Evolutionary conservation across 1,284 basidiomycete genomes (phyloP), one percentile per base, ranked within the genome.

Genomic region (Erythrobasidium hasegawianum): DNA sequence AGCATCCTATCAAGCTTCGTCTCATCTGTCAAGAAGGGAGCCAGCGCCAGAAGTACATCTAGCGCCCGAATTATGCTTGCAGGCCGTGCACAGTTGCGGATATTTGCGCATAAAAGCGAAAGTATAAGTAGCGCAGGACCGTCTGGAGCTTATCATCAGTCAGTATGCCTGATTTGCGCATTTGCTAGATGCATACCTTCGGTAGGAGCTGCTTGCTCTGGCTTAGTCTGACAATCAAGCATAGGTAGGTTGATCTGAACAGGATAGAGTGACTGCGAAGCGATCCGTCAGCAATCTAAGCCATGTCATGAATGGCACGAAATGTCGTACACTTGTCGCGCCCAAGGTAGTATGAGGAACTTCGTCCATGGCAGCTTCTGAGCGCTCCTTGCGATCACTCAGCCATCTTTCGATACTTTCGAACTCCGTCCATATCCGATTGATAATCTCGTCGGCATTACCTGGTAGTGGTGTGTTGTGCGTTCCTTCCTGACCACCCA

Each of bases 1-100:
- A 97, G 81, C 78, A 97, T 86, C 2, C 94, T 86, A 76, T 99
- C 96, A 53, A 98, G 80, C 75, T 95, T 95, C 14, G 92, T 91
- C 76, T 97, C 95, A 75, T 98, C 96, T 0, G 89, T 90, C 38
- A 98, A 82, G 74, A 89, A 88, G 1, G 84, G 83, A 2, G 85
- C 84, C 4, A 97, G 81, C 1, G 90, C 90, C 18, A 97, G 81
- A 64, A 97, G 87, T 10, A 97, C 82, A 72, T 97, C 92, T 55
- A 98, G 79, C 0, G 88, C 89, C 41, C 86, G 87, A 27, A 91
- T 79, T 76, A 93, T 90, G 7, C 91, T 91, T 33, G 88, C 90
- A 0, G 96, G 90, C 2, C 92, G 82, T 13, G 83, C 80, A 74
- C 90, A 95, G 73, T 93, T 95, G 43, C 96, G 85, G 33, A 97